Conservation (phyloP, 345 rosid species). For the Noccaea caerulescens region DNA sequence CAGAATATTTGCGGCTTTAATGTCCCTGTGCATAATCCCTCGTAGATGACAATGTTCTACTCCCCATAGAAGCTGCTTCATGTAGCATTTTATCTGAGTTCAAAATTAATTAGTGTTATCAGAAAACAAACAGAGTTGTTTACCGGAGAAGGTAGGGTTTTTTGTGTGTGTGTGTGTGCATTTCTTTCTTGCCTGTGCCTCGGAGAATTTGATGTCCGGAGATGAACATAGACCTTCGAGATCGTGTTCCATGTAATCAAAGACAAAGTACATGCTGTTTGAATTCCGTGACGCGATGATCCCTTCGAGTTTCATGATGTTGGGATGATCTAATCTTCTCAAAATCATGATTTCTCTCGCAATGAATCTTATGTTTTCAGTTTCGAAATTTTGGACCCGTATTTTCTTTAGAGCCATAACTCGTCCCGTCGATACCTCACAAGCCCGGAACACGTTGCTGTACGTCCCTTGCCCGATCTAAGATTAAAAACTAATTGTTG, state of each 20-base stretch:
- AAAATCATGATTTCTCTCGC: slow-evolving; percentile 78
- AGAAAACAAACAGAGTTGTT: slow-evolving; percentile 21
- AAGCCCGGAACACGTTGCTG: slow-evolving; percentile 78
- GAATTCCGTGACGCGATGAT: slow-evolving; percentile 69
- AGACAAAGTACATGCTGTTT: slow-evolving; percentile 67
- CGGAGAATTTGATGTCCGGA: slow-evolving; percentile 62
- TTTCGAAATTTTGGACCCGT: slow-evolving; percentile 70
- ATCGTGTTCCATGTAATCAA: slow-evolving; percentile 87
- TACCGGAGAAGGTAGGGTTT: background rate
- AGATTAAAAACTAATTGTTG: background rate
- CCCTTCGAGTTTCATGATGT: slow-evolving; percentile 71
- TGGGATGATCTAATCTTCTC: slow-evolving; percentile 82
- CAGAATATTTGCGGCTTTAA: slow-evolving; percentile 72
- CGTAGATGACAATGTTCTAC: slow-evolving; percentile 76
- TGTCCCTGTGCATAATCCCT: slow-evolving; percentile 79
- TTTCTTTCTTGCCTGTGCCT: slow-evolving; percentile 57
- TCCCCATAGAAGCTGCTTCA: slow-evolving; percentile 71
- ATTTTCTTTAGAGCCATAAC: slow-evolving; percentile 80
- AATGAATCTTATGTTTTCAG: slow-evolving; percentile 77
- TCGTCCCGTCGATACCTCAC: slow-evolving; percentile 71
- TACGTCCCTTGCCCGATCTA: slow-evolving; percentile 92
- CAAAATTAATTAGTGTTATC: background rate
- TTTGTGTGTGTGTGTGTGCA: background rate
- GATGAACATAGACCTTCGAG: slow-evolving; percentile 69
- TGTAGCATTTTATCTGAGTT: slow-evolving; percentile 69